A percentile compares a stretch with the other conserved stretches of the same genome.
phyloP scores from a whole-genome alignment of 176 grass and related monocot species.

The Tillandsia leiboldiana region DNA sequence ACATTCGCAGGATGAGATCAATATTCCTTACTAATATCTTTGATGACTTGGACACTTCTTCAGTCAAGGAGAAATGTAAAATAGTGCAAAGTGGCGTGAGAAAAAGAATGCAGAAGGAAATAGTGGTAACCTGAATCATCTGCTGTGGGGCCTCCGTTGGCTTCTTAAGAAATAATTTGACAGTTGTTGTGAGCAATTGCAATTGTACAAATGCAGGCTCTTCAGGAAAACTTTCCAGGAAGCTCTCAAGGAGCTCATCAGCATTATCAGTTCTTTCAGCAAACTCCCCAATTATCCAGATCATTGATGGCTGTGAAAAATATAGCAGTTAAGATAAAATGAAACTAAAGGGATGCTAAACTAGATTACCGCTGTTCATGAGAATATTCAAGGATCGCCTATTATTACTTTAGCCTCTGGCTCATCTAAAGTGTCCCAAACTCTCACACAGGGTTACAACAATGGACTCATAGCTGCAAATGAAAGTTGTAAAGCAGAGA shows the following conservation, averaged over 20 bases:
- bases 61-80: neutral
- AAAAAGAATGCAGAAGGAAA: constrained; percentile 8
- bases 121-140: constrained; percentile 77
- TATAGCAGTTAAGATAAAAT: constrained; percentile 8
- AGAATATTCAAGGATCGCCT: neutral
- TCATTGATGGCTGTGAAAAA: constrained; percentile 81
- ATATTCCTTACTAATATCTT: no score
- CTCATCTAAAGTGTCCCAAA: constrained; percentile 87
- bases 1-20: no score
- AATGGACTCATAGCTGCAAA: constrained; percentile 86
- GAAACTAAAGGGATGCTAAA: neutral
- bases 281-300: constrained; percentile 99
- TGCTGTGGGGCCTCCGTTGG: constrained; percentile 91
- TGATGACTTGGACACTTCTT: no score
- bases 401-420: constrained; percentile 85
- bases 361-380: neutral
- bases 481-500: neutral
- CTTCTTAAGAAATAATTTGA: constrained; percentile 93
- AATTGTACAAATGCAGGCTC: constrained; percentile 79
- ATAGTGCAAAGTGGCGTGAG: neutral
- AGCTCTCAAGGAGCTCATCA: constrained; percentile 95
- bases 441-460: constrained; percentile 95
- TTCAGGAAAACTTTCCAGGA: constrained; percentile 88
- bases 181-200: constrained; percentile 74
- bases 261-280: constrained; percentile 99